Evolutionary conservation across 148 eudicot genomes (phyloP), one percentile per base, ranked within the genome.

Genomic region (Tetragonia tetragonoides): DNA sequence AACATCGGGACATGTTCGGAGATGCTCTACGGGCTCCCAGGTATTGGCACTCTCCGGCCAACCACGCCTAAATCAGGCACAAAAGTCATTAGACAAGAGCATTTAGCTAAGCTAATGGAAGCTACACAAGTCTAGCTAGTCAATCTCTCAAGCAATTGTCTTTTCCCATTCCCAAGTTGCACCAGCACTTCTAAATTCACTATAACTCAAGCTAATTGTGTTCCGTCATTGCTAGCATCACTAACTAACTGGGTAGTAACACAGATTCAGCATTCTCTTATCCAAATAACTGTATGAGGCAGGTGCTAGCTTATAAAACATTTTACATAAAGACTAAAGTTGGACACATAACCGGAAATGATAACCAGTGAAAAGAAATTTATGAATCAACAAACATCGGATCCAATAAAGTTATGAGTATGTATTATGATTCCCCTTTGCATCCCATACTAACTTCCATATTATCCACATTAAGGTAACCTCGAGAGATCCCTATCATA

Each of bases 21-120:
- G 89, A 85, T 96, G 96, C 81, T 88, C 97, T 42, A 89, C 60
- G 11, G 99, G 99, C 83, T 96, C 99, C 99, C 99, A 93, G 3
- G 99, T 96, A 84, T 96, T 96, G 0, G 90, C 88, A 15, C 93
- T 86, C 85, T 96, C 99, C 9, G 97, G 94, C 99, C 99, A 96
- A 69, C 92, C 99, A 74, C 99, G 99, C 99, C 99, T 96, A 75
- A 75, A 61, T 56, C 81, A 82, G 66, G 63, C 82, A 79, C 49
- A 75, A 78, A 81, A 69, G 3, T 34, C 28, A 78, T 46, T 70
- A 72, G 62, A 61, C 62, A 62, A 76, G 2, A 51, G 59, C 70
- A 20, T 23, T 71, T 44, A 69, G 54, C 75, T 63, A 63, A 5
- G 38, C 18, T 44, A 7, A 66, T 38, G 15, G 24, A 62, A 63